phyloP scores from a whole-genome alignment of 352 stramenopile genomes.

The Pythium plurisporium region DNA sequence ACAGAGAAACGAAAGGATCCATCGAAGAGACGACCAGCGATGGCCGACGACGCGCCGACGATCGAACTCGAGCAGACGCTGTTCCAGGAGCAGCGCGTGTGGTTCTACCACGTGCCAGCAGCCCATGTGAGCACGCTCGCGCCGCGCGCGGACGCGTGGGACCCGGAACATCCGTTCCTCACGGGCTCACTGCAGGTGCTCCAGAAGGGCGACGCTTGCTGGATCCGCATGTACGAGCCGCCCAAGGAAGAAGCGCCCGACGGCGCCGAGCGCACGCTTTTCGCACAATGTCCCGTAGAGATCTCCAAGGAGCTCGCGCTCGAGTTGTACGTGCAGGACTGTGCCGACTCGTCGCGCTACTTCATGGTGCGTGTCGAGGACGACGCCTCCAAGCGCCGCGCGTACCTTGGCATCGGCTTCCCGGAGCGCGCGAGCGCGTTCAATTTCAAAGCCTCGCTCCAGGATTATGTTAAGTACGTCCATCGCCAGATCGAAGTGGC shows the following conservation, averaged over 20 bases:
- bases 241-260: slow-evolving; percentile 7
- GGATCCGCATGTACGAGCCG: slow-evolving; percentile 77
- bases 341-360: slow-evolving; percentile 84
- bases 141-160: slow-evolving; percentile 77
- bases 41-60: not conserved
- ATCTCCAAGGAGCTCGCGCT: slow-evolving; percentile 59
- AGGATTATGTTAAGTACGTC: slow-evolving; percentile 82
- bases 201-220: slow-evolving; percentile 69
- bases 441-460: slow-evolving; percentile 82
- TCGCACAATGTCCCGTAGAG: slow-evolving; percentile 74
- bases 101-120: slow-evolving; percentile 81
- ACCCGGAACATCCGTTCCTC: slow-evolving; percentile 76
- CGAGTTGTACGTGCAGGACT: slow-evolving; percentile 81
- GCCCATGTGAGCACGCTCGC: slow-evolving; percentile 65
- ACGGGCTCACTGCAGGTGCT: slow-evolving; percentile 64
- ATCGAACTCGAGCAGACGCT: slow-evolving; percentile 64
- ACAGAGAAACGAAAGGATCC: slow-evolving; percentile 1
- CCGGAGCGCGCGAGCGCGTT: slow-evolving; percentile 71
- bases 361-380: slow-evolving; percentile 87
- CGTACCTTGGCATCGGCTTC: slow-evolving; percentile 79
- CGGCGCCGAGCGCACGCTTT: slow-evolving; percentile 35
- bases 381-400: slow-evolving; percentile 58
- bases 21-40: not conserved
- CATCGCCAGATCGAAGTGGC: slow-evolving; percentile 52
- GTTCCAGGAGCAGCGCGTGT: slow-evolving; percentile 73